A percentile compares a stretch with the other conserved stretches of the same genome.
These are phyloP conservation scores for Alternaria burnsii DNA, from an alignment of 2,329 filamentous ascomycete genomes.

Conservation along the genomic window DNA sequence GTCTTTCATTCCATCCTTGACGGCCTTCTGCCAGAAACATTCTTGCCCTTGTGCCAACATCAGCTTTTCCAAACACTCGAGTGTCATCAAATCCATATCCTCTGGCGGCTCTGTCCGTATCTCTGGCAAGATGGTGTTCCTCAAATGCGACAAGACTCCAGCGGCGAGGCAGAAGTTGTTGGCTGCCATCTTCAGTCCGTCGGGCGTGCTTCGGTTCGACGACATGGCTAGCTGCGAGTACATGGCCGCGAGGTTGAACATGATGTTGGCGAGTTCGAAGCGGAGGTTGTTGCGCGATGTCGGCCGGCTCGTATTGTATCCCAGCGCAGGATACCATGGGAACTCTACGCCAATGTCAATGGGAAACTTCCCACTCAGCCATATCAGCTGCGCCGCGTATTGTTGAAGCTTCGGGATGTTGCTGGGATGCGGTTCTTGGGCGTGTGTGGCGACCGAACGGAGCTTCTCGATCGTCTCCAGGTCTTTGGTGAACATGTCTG, in stretches of 20 bases:
- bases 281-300: constrained; percentile 71
- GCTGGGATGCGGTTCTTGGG: constrained; percentile 85
- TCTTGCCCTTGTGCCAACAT: constrained; percentile 94
- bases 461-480: constrained; percentile 85
- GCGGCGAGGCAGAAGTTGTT: constrained; percentile 90
- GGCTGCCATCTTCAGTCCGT: constrained; percentile 86
- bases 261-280: constrained; percentile 88
- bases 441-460: constrained; percentile 85
- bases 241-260: constrained; percentile 91
- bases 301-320: constrained; percentile 83
- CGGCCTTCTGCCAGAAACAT: constrained; percentile 97
- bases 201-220: constrained; percentile 77
- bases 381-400: constrained; percentile 91
- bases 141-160: constrained; percentile 81
- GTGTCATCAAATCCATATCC: constrained; percentile 90
- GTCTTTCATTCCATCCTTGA: constrained; percentile 93
- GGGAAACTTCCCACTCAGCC: constrained; percentile 94
- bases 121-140: constrained; percentile 79
- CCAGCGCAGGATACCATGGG: constrained; percentile 92
- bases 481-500: constrained; percentile 93
- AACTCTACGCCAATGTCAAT: constrained; percentile 97
- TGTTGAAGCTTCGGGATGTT: constrained; percentile 87
- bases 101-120: constrained; percentile 85
- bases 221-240: constrained; percentile 91
- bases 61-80: constrained; percentile 83